Conservation (phyloP, 441 rosid species). For the Arabidopsis lyrata region DNA sequence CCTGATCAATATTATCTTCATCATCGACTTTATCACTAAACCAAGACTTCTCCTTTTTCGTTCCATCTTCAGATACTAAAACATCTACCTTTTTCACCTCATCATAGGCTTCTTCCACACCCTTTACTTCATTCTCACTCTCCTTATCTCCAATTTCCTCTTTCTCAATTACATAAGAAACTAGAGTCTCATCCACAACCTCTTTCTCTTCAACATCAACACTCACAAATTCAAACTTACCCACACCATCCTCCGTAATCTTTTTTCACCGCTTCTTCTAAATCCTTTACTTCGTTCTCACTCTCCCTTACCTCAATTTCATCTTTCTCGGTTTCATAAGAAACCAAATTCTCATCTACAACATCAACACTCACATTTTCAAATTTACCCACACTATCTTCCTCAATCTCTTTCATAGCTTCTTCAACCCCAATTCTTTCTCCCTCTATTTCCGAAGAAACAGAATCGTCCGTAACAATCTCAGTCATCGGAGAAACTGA, state of each 20-base stretch:
- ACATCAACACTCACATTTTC: no score
- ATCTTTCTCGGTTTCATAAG: no score
- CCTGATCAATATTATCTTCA: constrained; percentile 15
- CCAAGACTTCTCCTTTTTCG: not conserved
- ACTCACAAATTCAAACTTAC: constrained; percentile 35
- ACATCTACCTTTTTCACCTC: not conserved
- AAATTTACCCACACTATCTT: no score
- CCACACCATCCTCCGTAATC: constrained; percentile 25
- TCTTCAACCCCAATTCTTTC: constrained; percentile 28
- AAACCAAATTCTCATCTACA: no score
- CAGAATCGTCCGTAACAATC: not conserved
- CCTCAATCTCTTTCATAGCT: constrained; percentile 22
- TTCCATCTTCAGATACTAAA: constrained; percentile 22
- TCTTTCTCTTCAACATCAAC: constrained; percentile 38
- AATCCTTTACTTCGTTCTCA: not conserved
- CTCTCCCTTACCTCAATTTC: no score
- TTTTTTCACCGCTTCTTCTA: not conserved
- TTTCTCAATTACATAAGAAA: constrained; percentile 17
- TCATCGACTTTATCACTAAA: not conserved
- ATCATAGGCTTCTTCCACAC: not conserved
- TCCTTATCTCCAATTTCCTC: constrained; percentile 6
- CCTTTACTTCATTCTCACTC: not conserved
- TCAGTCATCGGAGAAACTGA: not conserved
- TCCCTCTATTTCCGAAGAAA: constrained; percentile 3
- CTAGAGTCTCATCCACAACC: constrained; percentile 1